Conservation (phyloP, 106 monocot genomes). For the Iris macrosiphon region DNA sequence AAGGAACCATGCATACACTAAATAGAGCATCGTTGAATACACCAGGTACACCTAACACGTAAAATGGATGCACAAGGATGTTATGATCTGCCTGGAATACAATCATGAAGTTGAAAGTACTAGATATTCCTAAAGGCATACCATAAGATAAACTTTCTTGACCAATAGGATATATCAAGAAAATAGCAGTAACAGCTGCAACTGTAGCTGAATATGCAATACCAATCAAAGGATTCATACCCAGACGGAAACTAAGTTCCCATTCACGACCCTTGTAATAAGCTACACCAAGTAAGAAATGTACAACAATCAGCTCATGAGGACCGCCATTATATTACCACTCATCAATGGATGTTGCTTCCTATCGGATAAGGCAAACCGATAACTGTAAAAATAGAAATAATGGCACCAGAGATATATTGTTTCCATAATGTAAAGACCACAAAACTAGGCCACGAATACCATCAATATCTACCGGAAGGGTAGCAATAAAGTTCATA, state of each 20-base stretch:
- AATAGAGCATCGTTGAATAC: background rate
- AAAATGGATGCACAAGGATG: slow-evolving; percentile 7
- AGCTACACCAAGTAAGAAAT: background rate
- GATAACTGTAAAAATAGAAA: too few relatives aligned
- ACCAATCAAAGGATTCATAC: slow-evolving; percentile 12
- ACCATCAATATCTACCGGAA: too few relatives aligned
- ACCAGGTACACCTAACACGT: slow-evolving; percentile 9
- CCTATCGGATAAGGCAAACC: background rate
- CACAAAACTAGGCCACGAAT: too few relatives aligned
- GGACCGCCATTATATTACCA: too few relatives aligned
- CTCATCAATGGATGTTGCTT: background rate
- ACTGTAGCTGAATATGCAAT: slow-evolving; percentile 20
- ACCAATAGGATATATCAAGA: slow-evolving; percentile 16
- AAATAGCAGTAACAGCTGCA: slow-evolving; percentile 19
- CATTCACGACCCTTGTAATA: slow-evolving; percentile 1
- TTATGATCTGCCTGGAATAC: slow-evolving; percentile 2
- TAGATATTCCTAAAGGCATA: slow-evolving; percentile 21
- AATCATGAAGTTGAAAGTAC: slow-evolving; percentile 12
- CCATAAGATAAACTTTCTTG: slow-evolving; percentile 13
- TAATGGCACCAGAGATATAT: too few relatives aligned
- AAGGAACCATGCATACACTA: slow-evolving; percentile 15
- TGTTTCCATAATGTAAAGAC: too few relatives aligned
- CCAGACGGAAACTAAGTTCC: slow-evolving; percentile 11
- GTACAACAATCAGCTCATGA: slow-evolving; percentile 1
- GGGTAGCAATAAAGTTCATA: too few relatives aligned